A percentile compares a stretch with the other conserved stretches of the same genome.
phyloP scores from a whole-genome alignment of 306 rosid genomes.

The Potentilla sterilis region DNA sequence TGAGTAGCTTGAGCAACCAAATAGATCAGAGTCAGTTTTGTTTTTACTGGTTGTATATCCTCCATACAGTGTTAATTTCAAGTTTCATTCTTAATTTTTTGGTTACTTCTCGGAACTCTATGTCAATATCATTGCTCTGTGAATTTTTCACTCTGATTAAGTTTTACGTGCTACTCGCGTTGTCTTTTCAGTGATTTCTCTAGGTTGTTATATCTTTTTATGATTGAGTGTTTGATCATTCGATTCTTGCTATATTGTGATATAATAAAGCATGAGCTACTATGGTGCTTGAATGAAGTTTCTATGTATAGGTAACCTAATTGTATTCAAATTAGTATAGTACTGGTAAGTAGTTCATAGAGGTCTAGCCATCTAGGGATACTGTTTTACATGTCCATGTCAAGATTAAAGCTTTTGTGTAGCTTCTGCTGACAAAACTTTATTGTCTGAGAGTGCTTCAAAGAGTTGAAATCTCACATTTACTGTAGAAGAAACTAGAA shows the following conservation, averaged over 20 bases:
- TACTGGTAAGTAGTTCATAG: background rate
- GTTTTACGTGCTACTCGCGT: background rate
- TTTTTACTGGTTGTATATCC: slow-evolving; percentile 54
- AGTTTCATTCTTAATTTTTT: slow-evolving; percentile 23
- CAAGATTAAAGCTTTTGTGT: background rate
- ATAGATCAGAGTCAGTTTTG: slow-evolving; percentile 40
- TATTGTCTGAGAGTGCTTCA: background rate
- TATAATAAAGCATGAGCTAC: background rate
- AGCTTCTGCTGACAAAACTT: background rate
- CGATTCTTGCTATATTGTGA: background rate
- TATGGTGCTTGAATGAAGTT: background rate
- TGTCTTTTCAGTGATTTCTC: background rate
- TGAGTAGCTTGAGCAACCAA: slow-evolving; percentile 44
- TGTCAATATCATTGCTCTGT: slow-evolving; percentile 4
- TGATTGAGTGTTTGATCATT: background rate
- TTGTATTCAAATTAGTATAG: background rate
- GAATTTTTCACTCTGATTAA: slow-evolving; percentile 5
- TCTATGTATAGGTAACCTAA: background rate
- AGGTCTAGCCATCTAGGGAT: background rate
- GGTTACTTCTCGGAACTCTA: slow-evolving; percentile 21
- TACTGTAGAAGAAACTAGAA: background rate
- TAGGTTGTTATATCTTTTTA: background rate
- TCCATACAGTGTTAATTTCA: slow-evolving; percentile 38
- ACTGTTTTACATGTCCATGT: background rate
- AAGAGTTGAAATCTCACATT: background rate